These are phyloP conservation scores for Isatis tinctoria DNA, from an alignment of 345 rosid genomes.

Conservation along the genomic window DNA sequence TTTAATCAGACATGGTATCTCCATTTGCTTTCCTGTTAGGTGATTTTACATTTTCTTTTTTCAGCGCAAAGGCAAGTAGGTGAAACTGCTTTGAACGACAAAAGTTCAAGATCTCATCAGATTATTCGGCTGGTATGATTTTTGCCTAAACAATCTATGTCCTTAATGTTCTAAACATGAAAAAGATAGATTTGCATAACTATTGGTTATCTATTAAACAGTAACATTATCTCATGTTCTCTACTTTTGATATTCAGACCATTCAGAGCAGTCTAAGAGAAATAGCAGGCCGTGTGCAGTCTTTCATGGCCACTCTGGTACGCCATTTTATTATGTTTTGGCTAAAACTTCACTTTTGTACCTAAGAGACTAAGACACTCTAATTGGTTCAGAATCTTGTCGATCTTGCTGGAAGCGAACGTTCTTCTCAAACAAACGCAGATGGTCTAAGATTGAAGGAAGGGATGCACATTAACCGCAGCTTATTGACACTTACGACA, in stretches of 20 bases:
- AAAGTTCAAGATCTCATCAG: conserved; percentile 98
- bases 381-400: conserved; percentile 74
- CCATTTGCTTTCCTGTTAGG: neutral
- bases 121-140: conserved; percentile 80
- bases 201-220: neutral
- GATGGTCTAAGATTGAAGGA: conserved; percentile 84
- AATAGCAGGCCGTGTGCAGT: conserved; percentile 68
- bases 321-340: conserved; percentile 13
- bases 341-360: conserved; percentile 14
- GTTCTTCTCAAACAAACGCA: conserved; percentile 80
- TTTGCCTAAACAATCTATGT: neutral
- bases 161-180: neutral
- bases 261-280: conserved; percentile 80
- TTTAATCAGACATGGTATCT: conserved; percentile 5
- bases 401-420: conserved; percentile 99
- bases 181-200: neutral
- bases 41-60: conserved; percentile 16
- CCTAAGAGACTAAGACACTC: conserved; percentile 9
- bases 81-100: conserved; percentile 86
- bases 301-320: conserved; percentile 91
- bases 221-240: conserved; percentile 17
- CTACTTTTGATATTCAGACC: conserved; percentile 48
- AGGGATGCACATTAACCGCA: conserved; percentile 93
- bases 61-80: conserved; percentile 97
- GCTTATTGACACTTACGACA: conserved; percentile 86